These are phyloP conservation scores for Colletotrichum sp. DNA, from an alignment of 2,329 filamentous ascomycete species.

Conservation along the genomic window DNA sequence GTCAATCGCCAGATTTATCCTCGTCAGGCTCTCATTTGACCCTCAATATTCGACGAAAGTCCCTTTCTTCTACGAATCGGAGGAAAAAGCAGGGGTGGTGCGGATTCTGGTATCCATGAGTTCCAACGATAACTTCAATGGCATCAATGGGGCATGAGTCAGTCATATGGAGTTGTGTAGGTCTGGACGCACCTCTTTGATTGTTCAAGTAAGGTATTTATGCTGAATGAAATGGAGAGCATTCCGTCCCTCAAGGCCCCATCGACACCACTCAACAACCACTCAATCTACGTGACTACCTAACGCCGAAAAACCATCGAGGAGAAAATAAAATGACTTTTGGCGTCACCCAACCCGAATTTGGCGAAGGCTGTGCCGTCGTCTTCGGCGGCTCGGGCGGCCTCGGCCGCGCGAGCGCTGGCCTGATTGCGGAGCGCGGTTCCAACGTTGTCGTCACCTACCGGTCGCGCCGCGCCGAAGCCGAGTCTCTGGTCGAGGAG, in stretches of 20 bases:
- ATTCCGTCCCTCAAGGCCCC: background rate
- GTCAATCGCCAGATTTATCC: background rate
- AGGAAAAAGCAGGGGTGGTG: background rate
- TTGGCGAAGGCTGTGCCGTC: background rate
- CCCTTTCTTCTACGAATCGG: background rate
- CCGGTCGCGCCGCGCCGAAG: background rate
- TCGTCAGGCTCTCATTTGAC: background rate
- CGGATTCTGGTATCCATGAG: background rate
- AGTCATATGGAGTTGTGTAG: background rate
- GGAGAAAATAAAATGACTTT: background rate
- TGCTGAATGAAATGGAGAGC: background rate
- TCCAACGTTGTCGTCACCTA: background rate
- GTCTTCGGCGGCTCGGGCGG: background rate
- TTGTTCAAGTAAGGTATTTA: background rate
- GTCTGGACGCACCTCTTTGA: background rate
- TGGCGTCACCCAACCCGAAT: background rate
- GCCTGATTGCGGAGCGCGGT: background rate
- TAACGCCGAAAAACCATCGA: background rate
- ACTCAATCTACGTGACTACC: background rate
- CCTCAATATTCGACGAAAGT: background rate
- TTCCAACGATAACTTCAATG: background rate
- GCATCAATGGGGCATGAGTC: background rate
- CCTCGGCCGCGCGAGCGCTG: background rate
- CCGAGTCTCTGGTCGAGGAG: background rate
- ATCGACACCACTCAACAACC: background rate